Conservation (phyloP, 805 yeast species). For the Limtongia smithiae region DNA sequence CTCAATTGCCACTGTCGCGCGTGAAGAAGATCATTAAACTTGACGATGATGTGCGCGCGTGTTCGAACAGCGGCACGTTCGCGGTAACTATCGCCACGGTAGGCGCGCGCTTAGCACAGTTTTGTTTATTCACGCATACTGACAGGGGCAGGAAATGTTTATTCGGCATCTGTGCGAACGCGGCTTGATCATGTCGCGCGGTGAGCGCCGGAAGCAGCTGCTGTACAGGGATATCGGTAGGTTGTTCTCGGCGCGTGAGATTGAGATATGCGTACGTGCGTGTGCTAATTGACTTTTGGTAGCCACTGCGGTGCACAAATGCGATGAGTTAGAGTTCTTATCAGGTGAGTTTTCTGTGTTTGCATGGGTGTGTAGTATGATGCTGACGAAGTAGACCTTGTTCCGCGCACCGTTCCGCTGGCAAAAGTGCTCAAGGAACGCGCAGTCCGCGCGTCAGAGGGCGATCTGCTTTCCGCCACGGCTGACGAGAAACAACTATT, state of each 20-base stretch:
- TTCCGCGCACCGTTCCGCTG: conserved; percentile 27
- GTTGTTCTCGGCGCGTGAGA: neutral
- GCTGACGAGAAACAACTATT: conserved; percentile 1
- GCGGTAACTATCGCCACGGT: conserved; percentile 33
- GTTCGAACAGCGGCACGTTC: conserved; percentile 30
- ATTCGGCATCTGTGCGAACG: conserved; percentile 28
- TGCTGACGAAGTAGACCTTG: conserved; percentile 17
- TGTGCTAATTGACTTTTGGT: neutral
- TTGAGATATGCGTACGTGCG: neutral
- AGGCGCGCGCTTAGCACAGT: no score
- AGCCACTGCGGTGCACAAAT: conserved; percentile 29
- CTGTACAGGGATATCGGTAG: conserved; percentile 30
- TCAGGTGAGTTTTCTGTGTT: conserved; percentile 18
- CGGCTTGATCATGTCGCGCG: conserved; percentile 24
- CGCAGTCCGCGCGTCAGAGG: neutral
- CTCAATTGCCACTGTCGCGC: conserved; percentile 29
- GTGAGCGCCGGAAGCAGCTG: conserved; percentile 28
- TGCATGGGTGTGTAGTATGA: no score
- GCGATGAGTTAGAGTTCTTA: conserved; percentile 29
- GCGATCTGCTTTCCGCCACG: neutral
- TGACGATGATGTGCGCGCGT: conserved; percentile 30
- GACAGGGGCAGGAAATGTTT: conserved; percentile 27
- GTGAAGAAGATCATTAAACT: conserved; percentile 30
- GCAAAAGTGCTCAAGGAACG: conserved; percentile 23
- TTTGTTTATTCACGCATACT: no score